Evolutionary conservation across 1,139 yeast species (phyloP).

Genomic region (Saccharomyces hybrid): DNA sequence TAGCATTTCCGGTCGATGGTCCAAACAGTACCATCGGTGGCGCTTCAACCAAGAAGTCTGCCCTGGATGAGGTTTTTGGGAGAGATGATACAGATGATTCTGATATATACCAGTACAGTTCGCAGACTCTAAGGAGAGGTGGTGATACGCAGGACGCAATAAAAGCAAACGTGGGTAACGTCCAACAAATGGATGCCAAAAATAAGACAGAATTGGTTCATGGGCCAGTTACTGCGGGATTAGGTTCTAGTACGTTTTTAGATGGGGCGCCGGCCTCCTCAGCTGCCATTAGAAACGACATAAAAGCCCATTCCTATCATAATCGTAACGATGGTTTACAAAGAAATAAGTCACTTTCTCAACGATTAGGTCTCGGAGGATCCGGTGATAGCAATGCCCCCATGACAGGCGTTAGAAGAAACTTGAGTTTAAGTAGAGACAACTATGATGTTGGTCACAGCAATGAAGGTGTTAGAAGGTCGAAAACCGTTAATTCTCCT

Average conservation of each 20-base stretch:
- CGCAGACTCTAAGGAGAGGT: conserved; percentile 57
- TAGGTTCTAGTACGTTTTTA: conserved; percentile 85
- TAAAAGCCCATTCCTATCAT: conserved; percentile 14
- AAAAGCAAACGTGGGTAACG: conserved; percentile 42
- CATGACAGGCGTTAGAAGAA: conserved; percentile 6
- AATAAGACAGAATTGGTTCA: conserved; percentile 66
- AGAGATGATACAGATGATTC: conserved; percentile 17
- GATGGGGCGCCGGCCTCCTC: conserved; percentile 95
- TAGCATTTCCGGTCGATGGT: conserved; percentile 93
- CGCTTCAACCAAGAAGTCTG: conserved; percentile 30
- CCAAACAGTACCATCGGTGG: conserved; percentile 85
- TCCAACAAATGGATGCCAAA: conserved; percentile 63
- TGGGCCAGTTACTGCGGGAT: conserved; percentile 77
- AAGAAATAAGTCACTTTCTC: conserved; percentile 71
- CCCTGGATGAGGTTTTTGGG: conserved; percentile 31
- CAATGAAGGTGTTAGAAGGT: neutral
- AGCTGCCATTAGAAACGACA: conserved; percentile 38
- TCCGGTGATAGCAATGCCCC: conserved; percentile 12
- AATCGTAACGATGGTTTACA: conserved; percentile 38
- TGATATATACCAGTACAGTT: conserved; percentile 54
- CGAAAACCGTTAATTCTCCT: neutral
- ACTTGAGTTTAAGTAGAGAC: conserved; percentile 2
- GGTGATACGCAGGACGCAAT: conserved; percentile 34
- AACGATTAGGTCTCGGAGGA: conserved; percentile 42
- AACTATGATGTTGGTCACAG: conserved; percentile 1